phyloP scores from a whole-genome alignment of 1,284 basidiomycete species.

The Trichosporon sp. region DNA sequence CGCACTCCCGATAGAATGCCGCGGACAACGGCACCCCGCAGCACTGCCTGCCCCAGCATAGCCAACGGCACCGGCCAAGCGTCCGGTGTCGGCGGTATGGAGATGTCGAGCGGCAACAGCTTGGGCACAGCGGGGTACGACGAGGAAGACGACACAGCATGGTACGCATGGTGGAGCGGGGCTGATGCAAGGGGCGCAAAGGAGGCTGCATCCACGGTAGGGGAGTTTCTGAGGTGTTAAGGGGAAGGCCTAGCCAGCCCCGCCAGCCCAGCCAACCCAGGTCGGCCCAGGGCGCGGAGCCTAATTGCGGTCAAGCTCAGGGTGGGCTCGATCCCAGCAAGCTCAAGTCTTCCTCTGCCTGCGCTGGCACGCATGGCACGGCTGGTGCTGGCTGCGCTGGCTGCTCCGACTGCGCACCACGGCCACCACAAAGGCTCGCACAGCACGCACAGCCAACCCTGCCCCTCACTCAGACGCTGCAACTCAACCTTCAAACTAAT shows the following conservation, averaged over 20 bases:
- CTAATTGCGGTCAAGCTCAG: slow-evolving; percentile 2
- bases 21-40: neutral
- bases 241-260: too few species aligned
- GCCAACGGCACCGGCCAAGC: too few species aligned
- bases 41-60: too few species aligned
- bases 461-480: neutral
- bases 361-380: too few species aligned
- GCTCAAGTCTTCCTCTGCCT: too few species aligned
- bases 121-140: too few species aligned
- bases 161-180: neutral
- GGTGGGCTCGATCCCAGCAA: neutral
- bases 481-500: neutral
- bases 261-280: too few species aligned
- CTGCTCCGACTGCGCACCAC: neutral
- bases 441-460: neutral
- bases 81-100: too few species aligned
- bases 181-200: neutral
- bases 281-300: neutral
- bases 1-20: neutral
- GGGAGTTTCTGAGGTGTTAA: neutral
- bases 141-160: neutral
- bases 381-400: too few species aligned
- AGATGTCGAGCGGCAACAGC: neutral
- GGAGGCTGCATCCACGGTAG: too few species aligned
- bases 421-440: neutral